Conservation (phyloP, 805 yeast genomes). For the Yarrowia sp. region DNA sequence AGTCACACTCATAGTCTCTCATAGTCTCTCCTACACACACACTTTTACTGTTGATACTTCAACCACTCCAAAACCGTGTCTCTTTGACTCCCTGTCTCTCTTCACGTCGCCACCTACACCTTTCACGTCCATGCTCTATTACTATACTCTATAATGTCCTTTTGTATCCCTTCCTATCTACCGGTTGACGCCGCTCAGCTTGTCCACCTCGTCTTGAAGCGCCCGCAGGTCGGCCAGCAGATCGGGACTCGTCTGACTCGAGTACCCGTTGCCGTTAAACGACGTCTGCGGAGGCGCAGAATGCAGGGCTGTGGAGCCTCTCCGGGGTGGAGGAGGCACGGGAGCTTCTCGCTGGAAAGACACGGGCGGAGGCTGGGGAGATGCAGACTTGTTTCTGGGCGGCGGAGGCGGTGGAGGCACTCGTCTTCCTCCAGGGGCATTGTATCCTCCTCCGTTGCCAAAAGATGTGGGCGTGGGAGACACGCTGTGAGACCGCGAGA, state of each 20-base stretch:
- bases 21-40: too few species aligned
- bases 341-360: conserved; percentile 31
- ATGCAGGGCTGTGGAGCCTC: conserved; percentile 32
- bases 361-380: conserved; percentile 48
- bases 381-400: conserved; percentile 48
- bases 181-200: conserved; percentile 48
- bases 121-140: conserved; percentile 1
- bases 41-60: too few species aligned
- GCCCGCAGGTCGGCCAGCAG: conserved; percentile 70
- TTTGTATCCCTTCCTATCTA: not conserved
- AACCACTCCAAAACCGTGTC: too few species aligned
- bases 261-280: conserved; percentile 27
- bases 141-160: conserved; percentile 23
- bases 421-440: conserved; percentile 21
- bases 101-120: not conserved
- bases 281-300: conserved; percentile 34
- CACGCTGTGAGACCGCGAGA: conserved; percentile 27
- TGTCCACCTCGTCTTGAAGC: conserved; percentile 73
- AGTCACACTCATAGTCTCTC: too few species aligned
- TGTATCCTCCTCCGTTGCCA: conserved; percentile 5
- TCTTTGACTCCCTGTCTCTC: too few species aligned
- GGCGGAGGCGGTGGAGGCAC: conserved; percentile 46
- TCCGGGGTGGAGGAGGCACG: conserved; percentile 32
- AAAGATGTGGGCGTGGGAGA: conserved; percentile 31
- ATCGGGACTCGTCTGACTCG: conserved; percentile 49